phyloP scores from a whole-genome alignment of 371 early-diverging fungal genomes.

The Batkoa obscura region DNA sequence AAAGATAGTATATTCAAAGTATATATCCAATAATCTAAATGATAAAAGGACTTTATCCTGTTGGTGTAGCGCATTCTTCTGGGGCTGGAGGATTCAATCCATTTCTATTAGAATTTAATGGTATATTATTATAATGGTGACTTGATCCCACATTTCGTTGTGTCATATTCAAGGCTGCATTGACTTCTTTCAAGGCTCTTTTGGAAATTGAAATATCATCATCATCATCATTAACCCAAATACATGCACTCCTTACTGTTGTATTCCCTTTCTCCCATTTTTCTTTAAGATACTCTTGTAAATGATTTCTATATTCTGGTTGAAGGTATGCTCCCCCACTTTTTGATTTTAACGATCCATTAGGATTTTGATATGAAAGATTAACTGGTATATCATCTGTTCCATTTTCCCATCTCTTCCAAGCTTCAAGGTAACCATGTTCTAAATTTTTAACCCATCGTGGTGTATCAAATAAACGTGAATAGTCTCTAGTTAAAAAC shows the following conservation, averaged over 20 bases:
- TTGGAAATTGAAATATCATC: background rate
- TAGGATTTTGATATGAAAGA: background rate
- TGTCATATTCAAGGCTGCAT: too few relatives aligned
- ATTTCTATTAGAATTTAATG: too few relatives aligned
- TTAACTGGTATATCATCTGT: slow-evolving; percentile 20
- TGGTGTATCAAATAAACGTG: slow-evolving; percentile 65
- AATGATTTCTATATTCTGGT: background rate
- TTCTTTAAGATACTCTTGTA: background rate
- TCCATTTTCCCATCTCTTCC: slow-evolving; percentile 53
- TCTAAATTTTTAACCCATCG: slow-evolving; percentile 81
- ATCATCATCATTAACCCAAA: slow-evolving; percentile 5
- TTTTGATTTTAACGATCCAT: background rate
- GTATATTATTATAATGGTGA: too few relatives aligned
- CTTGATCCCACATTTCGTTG: too few relatives aligned
- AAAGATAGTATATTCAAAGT: too few relatives aligned
- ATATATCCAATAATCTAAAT: too few relatives aligned
- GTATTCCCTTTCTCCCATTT: background rate
- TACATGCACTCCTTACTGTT: background rate
- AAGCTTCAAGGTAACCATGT: slow-evolving; percentile 45
- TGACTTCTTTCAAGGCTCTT: too few relatives aligned
- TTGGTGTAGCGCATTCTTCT: too few relatives aligned
- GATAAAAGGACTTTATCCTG: too few relatives aligned
- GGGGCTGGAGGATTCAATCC: too few relatives aligned
- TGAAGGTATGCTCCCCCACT: background rate
- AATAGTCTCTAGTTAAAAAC: slow-evolving; percentile 52